A percentile compares a stretch with the other conserved stretches of the same genome.
Evolutionary conservation across 495 filamentous ascomycete genomes (phyloP).

Genomic region (Margaritispora aquatica): DNA sequence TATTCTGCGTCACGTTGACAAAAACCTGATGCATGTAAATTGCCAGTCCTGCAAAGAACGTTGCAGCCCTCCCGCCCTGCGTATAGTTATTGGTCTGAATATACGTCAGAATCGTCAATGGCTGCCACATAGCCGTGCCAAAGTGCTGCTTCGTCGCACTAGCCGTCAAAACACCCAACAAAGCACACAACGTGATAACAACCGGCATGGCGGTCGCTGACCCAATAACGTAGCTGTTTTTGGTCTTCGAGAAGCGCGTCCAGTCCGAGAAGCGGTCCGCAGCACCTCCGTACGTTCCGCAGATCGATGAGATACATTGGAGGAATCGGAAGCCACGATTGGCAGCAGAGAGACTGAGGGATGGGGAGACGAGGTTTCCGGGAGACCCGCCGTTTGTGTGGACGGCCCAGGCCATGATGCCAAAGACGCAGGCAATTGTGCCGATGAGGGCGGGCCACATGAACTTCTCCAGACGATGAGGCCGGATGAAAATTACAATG

Average conservation of each 20-base stretch:
- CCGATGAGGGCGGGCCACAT: constrained; percentile 21
- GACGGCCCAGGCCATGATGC: constrained; percentile 30
- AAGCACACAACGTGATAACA: constrained; percentile 26
- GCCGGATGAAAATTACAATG: constrained; percentile 26
- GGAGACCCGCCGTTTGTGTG: constrained; percentile 23
- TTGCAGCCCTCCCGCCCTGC: constrained; percentile 27
- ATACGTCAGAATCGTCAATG: constrained; percentile 27
- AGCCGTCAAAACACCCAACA: constrained; percentile 31
- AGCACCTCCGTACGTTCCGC: constrained; percentile 24
- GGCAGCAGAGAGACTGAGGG: constrained; percentile 8
- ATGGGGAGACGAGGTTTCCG: constrained; percentile 17
- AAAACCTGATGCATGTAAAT: constrained; percentile 23
- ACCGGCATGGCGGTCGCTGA: constrained; percentile 23
- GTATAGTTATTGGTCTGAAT: constrained; percentile 25
- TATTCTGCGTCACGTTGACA: constrained; percentile 24
- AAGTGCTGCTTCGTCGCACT: constrained; percentile 30
- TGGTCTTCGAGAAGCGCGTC: constrained; percentile 25
- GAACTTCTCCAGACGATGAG: constrained; percentile 25
- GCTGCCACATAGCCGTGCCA: constrained; percentile 32
- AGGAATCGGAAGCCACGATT: constrained; percentile 23
- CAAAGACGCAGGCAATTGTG: constrained; percentile 19
- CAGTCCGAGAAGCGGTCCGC: constrained; percentile 24
- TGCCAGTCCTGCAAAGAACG: constrained; percentile 36
- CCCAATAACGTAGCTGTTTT: constrained; percentile 22
- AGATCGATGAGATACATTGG: constrained; percentile 23